Evolutionary conservation across 768 basidiomycete genomes (phyloP).

Genomic region (Tricholoma terreum): DNA sequence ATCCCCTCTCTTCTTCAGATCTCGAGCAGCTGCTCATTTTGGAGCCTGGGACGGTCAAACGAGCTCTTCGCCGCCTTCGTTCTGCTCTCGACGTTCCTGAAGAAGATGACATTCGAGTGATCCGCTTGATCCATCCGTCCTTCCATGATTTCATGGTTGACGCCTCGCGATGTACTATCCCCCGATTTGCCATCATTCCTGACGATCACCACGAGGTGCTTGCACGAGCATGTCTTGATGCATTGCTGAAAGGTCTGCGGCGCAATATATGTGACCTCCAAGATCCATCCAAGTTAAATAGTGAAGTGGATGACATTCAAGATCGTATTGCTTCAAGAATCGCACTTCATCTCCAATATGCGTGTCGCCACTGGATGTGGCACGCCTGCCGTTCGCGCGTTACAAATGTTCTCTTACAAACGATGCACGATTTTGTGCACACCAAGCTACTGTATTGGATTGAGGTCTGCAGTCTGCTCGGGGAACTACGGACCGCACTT

Average conservation of each 20-base stretch:
- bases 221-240: background rate
- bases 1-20: background rate
- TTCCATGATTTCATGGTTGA: background rate
- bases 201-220: background rate
- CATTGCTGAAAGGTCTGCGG: background rate
- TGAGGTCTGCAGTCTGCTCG: background rate
- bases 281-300: background rate
- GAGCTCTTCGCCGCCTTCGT: background rate
- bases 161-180: background rate
- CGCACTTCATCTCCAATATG: background rate
- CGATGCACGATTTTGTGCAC: background rate
- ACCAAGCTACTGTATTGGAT: background rate
- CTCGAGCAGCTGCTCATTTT: background rate
- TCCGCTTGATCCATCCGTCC: background rate
- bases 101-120: background rate
- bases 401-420: background rate
- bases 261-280: background rate
- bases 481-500: background rate
- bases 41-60: too few relatives aligned
- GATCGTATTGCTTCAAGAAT: background rate
- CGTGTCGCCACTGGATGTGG: background rate
- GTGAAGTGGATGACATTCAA: background rate
- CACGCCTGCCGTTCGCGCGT: background rate
- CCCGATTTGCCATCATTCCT: background rate
- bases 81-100: background rate